These are phyloP conservation scores for Suillus subalutaceus DNA, from an alignment of 768 basidiomycete species.

Conservation along the genomic window DNA sequence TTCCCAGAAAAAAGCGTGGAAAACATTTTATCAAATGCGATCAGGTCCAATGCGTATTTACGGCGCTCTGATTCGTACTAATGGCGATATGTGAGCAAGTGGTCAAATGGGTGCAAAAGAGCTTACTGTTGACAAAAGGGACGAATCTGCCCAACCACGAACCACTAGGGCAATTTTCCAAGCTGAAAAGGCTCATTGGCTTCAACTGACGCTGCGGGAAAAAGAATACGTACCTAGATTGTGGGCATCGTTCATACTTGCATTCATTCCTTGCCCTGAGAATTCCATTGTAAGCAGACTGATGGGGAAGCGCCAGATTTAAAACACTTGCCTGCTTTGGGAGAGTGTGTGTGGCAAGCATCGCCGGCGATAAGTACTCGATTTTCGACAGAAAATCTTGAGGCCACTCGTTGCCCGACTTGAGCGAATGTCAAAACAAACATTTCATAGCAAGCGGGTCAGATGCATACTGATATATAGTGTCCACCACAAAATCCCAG, in stretches of 20 bases:
- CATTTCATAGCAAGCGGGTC: background rate
- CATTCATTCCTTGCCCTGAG: constrained; percentile 56
- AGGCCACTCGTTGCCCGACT: constrained; percentile 62
- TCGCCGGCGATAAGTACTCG: constrained; percentile 62
- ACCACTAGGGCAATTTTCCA: constrained; percentile 60
- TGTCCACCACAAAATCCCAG: constrained; percentile 52
- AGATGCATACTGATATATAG: constrained; percentile 45
- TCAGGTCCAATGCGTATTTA: constrained; percentile 56
- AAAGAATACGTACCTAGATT: constrained; percentile 44
- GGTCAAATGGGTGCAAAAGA: background rate
- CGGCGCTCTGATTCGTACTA: constrained; percentile 58
- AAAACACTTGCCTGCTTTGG: constrained; percentile 40
- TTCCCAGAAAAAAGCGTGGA: constrained; percentile 57
- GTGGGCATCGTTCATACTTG: constrained; percentile 56
- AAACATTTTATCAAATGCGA: constrained; percentile 55
- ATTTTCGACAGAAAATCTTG: constrained; percentile 47
- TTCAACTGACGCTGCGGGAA: background rate
- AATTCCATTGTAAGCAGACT: constrained; percentile 21
- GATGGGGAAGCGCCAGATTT: background rate
- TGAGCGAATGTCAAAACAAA: background rate
- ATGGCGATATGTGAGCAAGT: background rate
- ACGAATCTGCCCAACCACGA: constrained; percentile 47
- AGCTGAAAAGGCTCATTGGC: constrained; percentile 26
- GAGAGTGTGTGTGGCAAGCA: constrained; percentile 51
- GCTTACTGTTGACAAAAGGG: constrained; percentile 49